Evolutionary conservation across 805 yeast genomes (phyloP).

Genomic region (Hanseniaspora pseudoguilliermondii): DNA sequence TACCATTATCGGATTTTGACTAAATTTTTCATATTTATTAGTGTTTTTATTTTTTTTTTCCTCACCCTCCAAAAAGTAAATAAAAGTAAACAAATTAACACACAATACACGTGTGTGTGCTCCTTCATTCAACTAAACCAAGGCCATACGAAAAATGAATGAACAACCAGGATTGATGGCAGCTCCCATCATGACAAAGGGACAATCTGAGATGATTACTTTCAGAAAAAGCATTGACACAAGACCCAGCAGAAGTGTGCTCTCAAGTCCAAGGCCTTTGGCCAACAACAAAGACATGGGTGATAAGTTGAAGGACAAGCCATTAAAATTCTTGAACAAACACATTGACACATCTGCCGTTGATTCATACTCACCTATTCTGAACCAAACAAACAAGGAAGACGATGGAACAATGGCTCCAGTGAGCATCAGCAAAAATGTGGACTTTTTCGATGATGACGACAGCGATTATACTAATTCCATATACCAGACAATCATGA

Average conservation of each 20-base stretch:
- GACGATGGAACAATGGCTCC: neutral
- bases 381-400: neutral
- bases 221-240: slow-evolving; percentile 9
- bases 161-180: neutral
- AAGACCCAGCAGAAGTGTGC: slow-evolving; percentile 6
- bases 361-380: slow-evolving; percentile 2
- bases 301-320: neutral
- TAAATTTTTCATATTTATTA: too few species aligned
- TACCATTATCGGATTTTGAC: too few species aligned
- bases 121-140: too few species aligned
- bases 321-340: neutral
- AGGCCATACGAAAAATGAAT: neutral
- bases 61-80: too few species aligned
- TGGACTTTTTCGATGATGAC: slow-evolving; percentile 33
- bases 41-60: too few species aligned
- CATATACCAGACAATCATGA: slow-evolving; percentile 55
- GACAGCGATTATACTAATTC: slow-evolving; percentile 34
- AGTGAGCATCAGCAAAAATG: slow-evolving; percentile 24
- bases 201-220: slow-evolving; percentile 7
- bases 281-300: neutral
- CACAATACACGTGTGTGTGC: too few species aligned
- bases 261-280: slow-evolving; percentile 2
- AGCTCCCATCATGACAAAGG: neutral
- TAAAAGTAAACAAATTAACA: too few species aligned
- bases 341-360: neutral